These are phyloP conservation scores for Stenogyne calaminthoides DNA, from an alignment of 305 asterid genomes.

Conservation along the genomic window DNA sequence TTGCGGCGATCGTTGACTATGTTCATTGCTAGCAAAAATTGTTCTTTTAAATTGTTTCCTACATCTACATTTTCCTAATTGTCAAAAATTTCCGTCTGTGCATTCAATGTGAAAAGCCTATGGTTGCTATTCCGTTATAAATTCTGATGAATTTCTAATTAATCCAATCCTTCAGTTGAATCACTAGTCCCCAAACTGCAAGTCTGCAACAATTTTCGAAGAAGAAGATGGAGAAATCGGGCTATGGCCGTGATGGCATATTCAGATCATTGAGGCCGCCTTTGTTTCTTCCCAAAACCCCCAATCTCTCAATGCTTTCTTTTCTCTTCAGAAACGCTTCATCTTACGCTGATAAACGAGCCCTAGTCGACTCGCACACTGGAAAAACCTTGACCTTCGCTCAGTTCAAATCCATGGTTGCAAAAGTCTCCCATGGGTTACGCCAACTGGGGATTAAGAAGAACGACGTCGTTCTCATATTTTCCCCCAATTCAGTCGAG, in stretches of 20 bases:
- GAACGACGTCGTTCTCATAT: slow-evolving; percentile 74
- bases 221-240: slow-evolving; percentile 83
- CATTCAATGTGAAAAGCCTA: no score
- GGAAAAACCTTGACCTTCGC: slow-evolving; percentile 53
- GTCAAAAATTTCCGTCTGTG: no score
- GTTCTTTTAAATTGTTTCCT: no score
- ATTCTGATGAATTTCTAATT: neutral
- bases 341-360: slow-evolving; percentile 65
- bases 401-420: slow-evolving; percentile 57
- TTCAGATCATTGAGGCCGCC: slow-evolving; percentile 79
- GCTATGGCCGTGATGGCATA: slow-evolving; percentile 88
- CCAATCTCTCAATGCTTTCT: slow-evolving; percentile 61
- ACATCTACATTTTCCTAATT: no score
- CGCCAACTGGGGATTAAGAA: slow-evolving; percentile 62
- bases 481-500: slow-evolving; percentile 73
- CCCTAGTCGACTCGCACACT: slow-evolving; percentile 61
- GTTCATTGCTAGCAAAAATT: no score
- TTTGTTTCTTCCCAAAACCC: slow-evolving; percentile 47
- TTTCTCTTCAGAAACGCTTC: slow-evolving; percentile 74
- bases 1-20: no score
- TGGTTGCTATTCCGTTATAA: neutral
- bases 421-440: slow-evolving; percentile 59
- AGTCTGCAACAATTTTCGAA: neutral
- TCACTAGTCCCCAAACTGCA: neutral
- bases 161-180: neutral